Percentiles rank a stretch among this genome's conserved stretches.
Evolutionary conservation across 2,329 filamentous ascomycete genomes (phyloP).

Genomic region (Xylariaceae sp.): DNA sequence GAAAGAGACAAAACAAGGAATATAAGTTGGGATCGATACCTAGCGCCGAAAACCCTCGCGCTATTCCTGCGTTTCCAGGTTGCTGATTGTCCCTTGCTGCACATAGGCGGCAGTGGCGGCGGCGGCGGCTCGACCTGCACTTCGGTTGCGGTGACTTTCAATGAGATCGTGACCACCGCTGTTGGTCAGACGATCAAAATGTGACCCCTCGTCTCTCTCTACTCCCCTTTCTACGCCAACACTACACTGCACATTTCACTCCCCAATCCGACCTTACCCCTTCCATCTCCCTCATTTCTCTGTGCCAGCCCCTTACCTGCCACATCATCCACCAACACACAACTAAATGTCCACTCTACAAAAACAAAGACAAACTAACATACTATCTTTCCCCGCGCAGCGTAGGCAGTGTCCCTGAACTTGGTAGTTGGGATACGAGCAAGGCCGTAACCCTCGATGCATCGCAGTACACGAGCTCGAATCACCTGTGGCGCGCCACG

Average conservation of each 20-base stretch:
- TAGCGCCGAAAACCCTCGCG: neutral
- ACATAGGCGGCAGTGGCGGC: neutral
- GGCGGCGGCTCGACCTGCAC: conserved; percentile 26
- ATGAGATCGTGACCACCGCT: conserved; percentile 51
- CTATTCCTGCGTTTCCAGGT: neutral
- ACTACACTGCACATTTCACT: neutral
- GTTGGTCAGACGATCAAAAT: conserved; percentile 56
- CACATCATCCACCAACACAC: neutral
- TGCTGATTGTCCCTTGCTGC: neutral
- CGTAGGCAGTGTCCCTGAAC: conserved; percentile 36
- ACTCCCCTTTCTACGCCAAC: neutral
- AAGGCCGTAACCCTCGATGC: conserved; percentile 55
- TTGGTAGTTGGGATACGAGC: conserved; percentile 57
- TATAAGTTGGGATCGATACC: neutral
- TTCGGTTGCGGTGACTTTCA: conserved; percentile 52
- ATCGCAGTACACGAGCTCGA: conserved; percentile 52
- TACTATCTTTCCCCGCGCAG: conserved; percentile 5
- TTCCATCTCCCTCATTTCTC: neutral
- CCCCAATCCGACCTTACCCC: neutral
- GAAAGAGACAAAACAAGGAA: neutral
- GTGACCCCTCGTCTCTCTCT: conserved; percentile 44
- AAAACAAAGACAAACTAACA: conserved; percentile 11
- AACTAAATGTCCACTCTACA: too few species aligned
- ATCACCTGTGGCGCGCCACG: conserved; percentile 57
- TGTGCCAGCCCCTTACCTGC: neutral